Percentiles rank a stretch among this genome's conserved stretches.
phyloP scores from a whole-genome alignment of 495 filamentous ascomycete genomes.

The Neurospora sp. region DNA sequence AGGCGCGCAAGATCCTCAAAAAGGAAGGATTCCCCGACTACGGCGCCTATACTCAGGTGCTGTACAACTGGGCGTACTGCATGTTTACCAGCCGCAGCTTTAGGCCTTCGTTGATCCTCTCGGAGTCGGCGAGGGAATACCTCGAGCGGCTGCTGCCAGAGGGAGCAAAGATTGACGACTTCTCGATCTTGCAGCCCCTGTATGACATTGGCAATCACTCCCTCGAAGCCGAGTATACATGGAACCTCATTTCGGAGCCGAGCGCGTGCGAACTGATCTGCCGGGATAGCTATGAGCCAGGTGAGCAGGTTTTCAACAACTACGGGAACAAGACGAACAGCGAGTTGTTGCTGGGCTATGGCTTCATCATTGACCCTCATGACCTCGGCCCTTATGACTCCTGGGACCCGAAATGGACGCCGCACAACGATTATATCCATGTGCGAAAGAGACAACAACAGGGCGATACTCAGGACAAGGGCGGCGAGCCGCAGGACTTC shows the following conservation, averaged over 20 bases:
- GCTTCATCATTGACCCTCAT: slow-evolving; percentile 34
- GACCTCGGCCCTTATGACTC: background rate
- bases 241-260: slow-evolving; percentile 24
- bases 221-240: slow-evolving; percentile 29
- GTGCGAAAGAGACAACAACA: slow-evolving; percentile 26
- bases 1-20: slow-evolving; percentile 30
- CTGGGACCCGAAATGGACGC: background rate
- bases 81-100: slow-evolving; percentile 47
- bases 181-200: slow-evolving; percentile 42
- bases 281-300: slow-evolving; percentile 17
- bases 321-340: slow-evolving; percentile 45
- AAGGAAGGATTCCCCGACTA: slow-evolving; percentile 18
- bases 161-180: slow-evolving; percentile 31
- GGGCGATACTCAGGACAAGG: background rate
- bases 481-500: slow-evolving; percentile 20
- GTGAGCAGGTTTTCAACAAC: slow-evolving; percentile 41
- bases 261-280: slow-evolving; percentile 22
- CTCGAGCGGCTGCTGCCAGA: slow-evolving; percentile 6
- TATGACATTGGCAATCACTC: slow-evolving; percentile 46
- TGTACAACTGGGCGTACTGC: slow-evolving; percentile 47
- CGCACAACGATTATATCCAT: slow-evolving; percentile 43
- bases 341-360: slow-evolving; percentile 44
- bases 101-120: slow-evolving; percentile 33
- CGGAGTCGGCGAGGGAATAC: slow-evolving; percentile 5
- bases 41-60: slow-evolving; percentile 27